Evolutionary conservation across 208 protist genomes (phyloP).

Genomic region (Crithidia fasciculata): DNA sequence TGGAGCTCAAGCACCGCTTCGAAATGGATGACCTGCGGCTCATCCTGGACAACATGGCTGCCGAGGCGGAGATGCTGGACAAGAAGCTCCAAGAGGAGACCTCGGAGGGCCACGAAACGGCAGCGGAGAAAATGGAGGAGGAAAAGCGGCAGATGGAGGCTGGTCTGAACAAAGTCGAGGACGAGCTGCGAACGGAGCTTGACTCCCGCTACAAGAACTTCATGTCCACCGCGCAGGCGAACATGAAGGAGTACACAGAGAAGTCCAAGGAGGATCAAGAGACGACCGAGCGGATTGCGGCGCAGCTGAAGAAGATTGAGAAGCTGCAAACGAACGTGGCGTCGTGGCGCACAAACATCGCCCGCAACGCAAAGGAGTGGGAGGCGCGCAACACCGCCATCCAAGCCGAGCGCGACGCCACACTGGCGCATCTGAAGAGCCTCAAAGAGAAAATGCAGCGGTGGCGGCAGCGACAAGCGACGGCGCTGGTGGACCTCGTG

Average conservation of each 20-base stretch:
- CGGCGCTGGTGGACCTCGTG: conserved; percentile 89
- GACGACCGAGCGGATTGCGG: conserved; percentile 86
- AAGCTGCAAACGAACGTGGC: conserved; percentile 92
- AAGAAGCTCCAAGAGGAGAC: conserved; percentile 88
- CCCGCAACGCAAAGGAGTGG: conserved; percentile 90
- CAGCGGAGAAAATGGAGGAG: conserved; percentile 92
- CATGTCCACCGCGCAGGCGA: conserved; percentile 90
- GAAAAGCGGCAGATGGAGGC: conserved; percentile 91
- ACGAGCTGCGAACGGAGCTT: conserved; percentile 76
- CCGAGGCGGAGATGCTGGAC: conserved; percentile 88
- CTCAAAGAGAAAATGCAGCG: conserved; percentile 95
- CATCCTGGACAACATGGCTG: conserved; percentile 91
- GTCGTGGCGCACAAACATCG: conserved; percentile 91
- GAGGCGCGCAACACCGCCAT: conserved; percentile 93
- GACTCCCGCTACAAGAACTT: conserved; percentile 92
- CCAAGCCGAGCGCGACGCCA: conserved; percentile 92
- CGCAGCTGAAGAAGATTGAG: conserved; percentile 94
- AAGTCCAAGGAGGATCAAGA: conserved; percentile 95
- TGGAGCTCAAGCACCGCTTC: conserved; percentile 79
- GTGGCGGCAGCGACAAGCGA: conserved; percentile 89
- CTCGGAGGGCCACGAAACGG: conserved; percentile 88
- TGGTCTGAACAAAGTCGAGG: conserved; percentile 72
- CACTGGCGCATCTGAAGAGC: conserved; percentile 88
- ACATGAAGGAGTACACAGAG: conserved; percentile 96
- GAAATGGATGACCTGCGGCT: conserved; percentile 87